Evolutionary conservation across 2,329 filamentous ascomycete genomes (phyloP).

Genomic region (Calonectria honghensis): DNA sequence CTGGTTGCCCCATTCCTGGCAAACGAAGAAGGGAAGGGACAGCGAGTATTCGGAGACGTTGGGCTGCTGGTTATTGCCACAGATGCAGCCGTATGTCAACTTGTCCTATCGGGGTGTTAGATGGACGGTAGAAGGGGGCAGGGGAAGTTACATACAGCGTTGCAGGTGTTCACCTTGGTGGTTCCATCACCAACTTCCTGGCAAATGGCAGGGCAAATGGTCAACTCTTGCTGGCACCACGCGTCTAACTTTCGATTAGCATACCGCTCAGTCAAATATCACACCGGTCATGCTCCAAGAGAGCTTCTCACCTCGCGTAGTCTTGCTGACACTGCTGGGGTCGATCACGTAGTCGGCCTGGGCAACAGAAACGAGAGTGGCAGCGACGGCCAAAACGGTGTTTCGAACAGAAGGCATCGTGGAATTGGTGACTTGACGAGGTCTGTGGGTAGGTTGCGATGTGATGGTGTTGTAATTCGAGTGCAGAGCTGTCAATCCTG

Average conservation of each 20-base stretch:
- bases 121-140: constrained; percentile 42
- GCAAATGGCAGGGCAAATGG: constrained; percentile 84
- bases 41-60: constrained; percentile 86
- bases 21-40: constrained; percentile 86
- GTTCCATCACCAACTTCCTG: constrained; percentile 72
- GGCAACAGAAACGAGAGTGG: constrained; percentile 71
- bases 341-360: constrained; percentile 77
- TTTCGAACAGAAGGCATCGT: constrained; percentile 75
- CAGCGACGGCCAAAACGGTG: constrained; percentile 72
- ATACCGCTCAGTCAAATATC: neutral
- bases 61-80: constrained; percentile 78
- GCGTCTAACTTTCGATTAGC: constrained; percentile 63
- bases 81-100: constrained; percentile 83
- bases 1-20: constrained; percentile 81
- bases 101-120: constrained; percentile 63
- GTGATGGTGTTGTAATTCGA: constrained; percentile 28
- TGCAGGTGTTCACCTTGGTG: constrained; percentile 78
- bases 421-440: constrained; percentile 27
- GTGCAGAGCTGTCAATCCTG: neutral
- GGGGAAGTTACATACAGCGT: constrained; percentile 71
- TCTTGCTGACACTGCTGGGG: constrained; percentile 72
- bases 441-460: constrained; percentile 13
- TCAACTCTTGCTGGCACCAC: constrained; percentile 80
- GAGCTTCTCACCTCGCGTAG: constrained; percentile 68
- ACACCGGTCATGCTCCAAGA: too few relatives aligned